Percentiles rank a stretch among this genome's conserved stretches.
Evolutionary conservation across 257 asterid genomes (phyloP).

Genomic region (Petrea volubilis): DNA sequence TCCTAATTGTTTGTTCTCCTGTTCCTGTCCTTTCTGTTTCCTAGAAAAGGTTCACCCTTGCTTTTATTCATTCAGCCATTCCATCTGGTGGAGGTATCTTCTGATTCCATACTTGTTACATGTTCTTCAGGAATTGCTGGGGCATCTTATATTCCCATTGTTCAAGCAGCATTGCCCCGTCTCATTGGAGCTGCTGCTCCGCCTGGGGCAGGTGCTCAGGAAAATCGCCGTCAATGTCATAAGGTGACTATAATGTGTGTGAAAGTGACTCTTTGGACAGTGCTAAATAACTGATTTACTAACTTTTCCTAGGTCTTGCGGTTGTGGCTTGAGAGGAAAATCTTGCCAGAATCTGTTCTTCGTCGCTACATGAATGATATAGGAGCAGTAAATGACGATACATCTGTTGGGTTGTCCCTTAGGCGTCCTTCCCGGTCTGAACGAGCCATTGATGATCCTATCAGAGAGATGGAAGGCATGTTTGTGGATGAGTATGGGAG

Average conservation of each 20-base stretch:
- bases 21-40: constrained; percentile 2
- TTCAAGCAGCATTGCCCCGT: constrained; percentile 85
- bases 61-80: neutral
- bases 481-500: constrained; percentile 97
- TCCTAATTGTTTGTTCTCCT: constrained; percentile 1
- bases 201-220: constrained; percentile 77
- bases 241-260: constrained; percentile 56
- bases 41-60: neutral
- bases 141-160: constrained; percentile 86
- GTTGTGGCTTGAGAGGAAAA: constrained; percentile 96
- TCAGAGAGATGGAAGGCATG: constrained; percentile 99
- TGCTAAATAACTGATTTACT: constrained; percentile 28
- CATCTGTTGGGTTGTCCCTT: constrained; percentile 62
- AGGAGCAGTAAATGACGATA: constrained; percentile 59
- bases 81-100: constrained; percentile 13
- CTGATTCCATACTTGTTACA: constrained; percentile 22
- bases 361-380: constrained; percentile 72
- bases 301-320: constrained; percentile 68
- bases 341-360: constrained; percentile 80
- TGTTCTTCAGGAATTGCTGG: constrained; percentile 80
- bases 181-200: constrained; percentile 94
- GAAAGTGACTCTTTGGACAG: constrained; percentile 10
- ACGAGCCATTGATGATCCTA: constrained; percentile 92
- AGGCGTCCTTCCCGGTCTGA: constrained; percentile 94
- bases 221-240: constrained; percentile 95